phyloP scores from a whole-genome alignment of 176 grass and related monocot species.

The Triticum dicoccoides region DNA sequence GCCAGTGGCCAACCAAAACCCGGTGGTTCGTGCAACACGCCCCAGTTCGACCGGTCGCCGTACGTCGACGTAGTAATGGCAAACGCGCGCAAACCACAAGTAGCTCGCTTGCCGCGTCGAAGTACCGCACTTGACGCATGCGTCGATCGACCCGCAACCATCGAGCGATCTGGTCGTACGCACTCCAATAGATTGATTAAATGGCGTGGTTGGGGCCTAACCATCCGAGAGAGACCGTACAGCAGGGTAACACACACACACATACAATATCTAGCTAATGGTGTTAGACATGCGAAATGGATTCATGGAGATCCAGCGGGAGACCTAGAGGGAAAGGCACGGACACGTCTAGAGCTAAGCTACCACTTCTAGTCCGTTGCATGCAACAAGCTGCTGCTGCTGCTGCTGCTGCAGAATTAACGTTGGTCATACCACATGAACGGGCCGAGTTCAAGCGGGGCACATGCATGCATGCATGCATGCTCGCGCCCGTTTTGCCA shows the following conservation, averaged over 20 bases:
- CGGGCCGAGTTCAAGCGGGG: too few species aligned
- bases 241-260: not conserved
- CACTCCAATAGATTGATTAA: not conserved
- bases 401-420: not conserved
- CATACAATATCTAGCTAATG: too few species aligned
- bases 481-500: not conserved
- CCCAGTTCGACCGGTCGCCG: not conserved
- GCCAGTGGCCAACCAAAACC: conserved; percentile 30
- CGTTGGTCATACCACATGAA: not conserved
- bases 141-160: not conserved
- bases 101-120: not conserved
- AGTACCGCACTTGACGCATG: not conserved
- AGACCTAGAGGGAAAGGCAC: too few species aligned
- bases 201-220: conserved; percentile 26
- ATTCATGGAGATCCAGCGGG: not conserved
- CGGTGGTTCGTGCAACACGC: not conserved
- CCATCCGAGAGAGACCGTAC: conserved; percentile 6
- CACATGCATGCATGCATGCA: not conserved
- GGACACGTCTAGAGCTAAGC: too few species aligned
- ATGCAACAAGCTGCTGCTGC: not conserved
- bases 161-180: not conserved
- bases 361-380: not conserved
- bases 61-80: conserved; percentile 8
- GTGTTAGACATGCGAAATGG: not conserved
- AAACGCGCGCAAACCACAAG: not conserved